A percentile compares a stretch with the other conserved stretches of the same genome.
Conservation (phyloP, 163 green algal species). For the Prototheca wickerhamii region DNA sequence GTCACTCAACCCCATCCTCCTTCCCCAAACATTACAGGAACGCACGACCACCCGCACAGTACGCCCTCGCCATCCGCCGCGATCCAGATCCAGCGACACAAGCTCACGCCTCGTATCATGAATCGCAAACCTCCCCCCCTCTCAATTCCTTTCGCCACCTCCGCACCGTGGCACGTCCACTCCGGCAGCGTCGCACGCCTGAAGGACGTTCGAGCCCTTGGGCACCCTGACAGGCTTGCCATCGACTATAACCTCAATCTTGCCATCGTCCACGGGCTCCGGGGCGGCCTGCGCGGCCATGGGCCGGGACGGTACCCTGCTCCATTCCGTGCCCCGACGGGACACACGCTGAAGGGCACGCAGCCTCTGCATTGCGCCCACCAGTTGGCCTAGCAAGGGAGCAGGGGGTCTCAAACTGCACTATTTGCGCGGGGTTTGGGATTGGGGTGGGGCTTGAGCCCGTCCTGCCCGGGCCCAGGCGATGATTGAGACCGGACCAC, state of each 20-base stretch:
- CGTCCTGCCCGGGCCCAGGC: no score
- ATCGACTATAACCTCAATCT: conserved; percentile 85
- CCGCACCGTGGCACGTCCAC: conserved; percentile 84
- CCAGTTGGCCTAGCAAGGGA: neutral
- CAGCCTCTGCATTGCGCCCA: conserved; percentile 10
- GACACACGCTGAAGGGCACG: conserved; percentile 1
- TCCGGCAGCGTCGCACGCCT: conserved; percentile 92
- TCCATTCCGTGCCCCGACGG: neutral
- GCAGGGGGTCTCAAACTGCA: no score
- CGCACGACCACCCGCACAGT: no score
- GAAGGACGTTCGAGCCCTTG: conserved; percentile 85
- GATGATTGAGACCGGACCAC: no score
- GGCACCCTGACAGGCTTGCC: conserved; percentile 70
- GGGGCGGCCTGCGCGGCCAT: conserved; percentile 17
- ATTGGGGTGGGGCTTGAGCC: no score
- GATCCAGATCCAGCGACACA: no score
- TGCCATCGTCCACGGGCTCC: conserved; percentile 31
- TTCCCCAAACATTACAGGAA: neutral
- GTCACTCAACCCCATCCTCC: no score
- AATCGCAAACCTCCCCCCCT: no score
- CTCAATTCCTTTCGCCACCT: no score
- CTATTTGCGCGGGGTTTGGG: no score
- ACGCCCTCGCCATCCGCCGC: no score
- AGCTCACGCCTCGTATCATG: no score
- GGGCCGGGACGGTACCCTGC: neutral